Base-by-base conservation (phyloP, 345 rosid genomes). In the Moringa oleifera region DNA sequence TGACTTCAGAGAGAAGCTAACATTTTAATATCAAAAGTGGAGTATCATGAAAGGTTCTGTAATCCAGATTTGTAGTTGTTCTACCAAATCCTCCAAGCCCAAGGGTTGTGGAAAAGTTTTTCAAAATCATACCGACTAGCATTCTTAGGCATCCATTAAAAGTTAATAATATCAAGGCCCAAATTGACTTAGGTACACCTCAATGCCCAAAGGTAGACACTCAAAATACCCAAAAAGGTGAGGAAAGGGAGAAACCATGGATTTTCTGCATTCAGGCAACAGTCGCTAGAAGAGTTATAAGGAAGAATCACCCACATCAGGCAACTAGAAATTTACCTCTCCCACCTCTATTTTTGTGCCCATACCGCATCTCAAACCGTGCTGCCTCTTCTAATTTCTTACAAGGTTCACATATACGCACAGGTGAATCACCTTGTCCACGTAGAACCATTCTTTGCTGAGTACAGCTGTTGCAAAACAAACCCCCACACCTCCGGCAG, bases 401-500 rank as follows among this genome's bases (percentile, higher is more conserved):
- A 81, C 97, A 94, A 0, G 99, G 95, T 46, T 91, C 97, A 63
- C 97, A 91, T 55, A 85, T 83, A 37, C 97, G 91, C 49, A 94
- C 97, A 23, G 97, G 86, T 0, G 90, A 69, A 75, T 94, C 95
- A 25, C 99, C 97, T 75, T 90, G 95, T 13, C 99, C 96, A 11
- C 97, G 90, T 55, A 94, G 73, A 5, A 67, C 59, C 96, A 94
- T 91, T 71, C 88, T 71, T 55, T 85, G 85, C 74, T 79, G 89
- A 1, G 93, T 86, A 63, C 96, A 94, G 59, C 65, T 74, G 67
- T 76, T 73, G 78, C 97, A 94, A 73, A 88, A 94, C 61, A 94
- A 46, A 4, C 99, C 96, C n/a, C 96, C 99, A 68, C 95, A 94
- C 68, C 96, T 78, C 62, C 97, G 80, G 73, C 97, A 94, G 73